phyloP scores from a whole-genome alignment of 2,329 filamentous ascomycete genomes.

The Allantophomopsis lycopodina region DNA sequence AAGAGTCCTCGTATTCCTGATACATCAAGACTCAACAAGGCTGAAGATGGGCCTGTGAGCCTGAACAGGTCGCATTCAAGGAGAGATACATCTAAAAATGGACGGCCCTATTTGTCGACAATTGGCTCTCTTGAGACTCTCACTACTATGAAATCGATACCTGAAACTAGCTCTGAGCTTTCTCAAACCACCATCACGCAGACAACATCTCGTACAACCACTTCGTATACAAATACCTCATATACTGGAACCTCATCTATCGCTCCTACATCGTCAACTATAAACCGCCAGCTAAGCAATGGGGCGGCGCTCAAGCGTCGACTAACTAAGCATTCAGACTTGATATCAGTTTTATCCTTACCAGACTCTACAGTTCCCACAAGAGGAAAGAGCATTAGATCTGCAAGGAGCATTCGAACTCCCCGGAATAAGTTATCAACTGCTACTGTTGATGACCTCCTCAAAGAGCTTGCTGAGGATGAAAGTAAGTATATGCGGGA shows the following conservation, averaged over 20 bases:
- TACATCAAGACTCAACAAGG: background rate
- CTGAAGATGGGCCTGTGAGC: background rate
- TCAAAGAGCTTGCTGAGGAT: slow-evolving; percentile 69
- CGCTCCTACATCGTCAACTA: slow-evolving; percentile 13
- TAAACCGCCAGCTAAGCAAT: slow-evolving; percentile 20
- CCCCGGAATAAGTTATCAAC: slow-evolving; percentile 52
- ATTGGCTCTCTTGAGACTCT: slow-evolving; percentile 15
- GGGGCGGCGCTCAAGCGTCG: slow-evolving; percentile 36
- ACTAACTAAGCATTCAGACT: slow-evolving; percentile 81
- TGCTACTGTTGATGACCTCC: slow-evolving; percentile 60
- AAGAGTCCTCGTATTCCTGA: background rate
- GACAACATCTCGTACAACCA: slow-evolving; percentile 16
- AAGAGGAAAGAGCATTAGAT: slow-evolving; percentile 56
- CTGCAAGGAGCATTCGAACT: slow-evolving; percentile 65
- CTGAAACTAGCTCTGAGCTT: slow-evolving; percentile 4
- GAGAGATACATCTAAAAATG: background rate
- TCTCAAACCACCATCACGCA: slow-evolving; percentile 27
- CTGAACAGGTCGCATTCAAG: background rate
- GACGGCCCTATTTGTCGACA: slow-evolving; percentile 13
- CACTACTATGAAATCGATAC: slow-evolving; percentile 8
- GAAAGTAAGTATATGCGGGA: slow-evolving; percentile 84
- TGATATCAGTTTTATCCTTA: slow-evolving; percentile 82
- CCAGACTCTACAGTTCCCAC: slow-evolving; percentile 42
- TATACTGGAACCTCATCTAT: slow-evolving; percentile 22
- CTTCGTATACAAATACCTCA: slow-evolving; percentile 8